Conservation (phyloP, 2,329 filamentous ascomycete species). For the Fusarium humuli region DNA sequence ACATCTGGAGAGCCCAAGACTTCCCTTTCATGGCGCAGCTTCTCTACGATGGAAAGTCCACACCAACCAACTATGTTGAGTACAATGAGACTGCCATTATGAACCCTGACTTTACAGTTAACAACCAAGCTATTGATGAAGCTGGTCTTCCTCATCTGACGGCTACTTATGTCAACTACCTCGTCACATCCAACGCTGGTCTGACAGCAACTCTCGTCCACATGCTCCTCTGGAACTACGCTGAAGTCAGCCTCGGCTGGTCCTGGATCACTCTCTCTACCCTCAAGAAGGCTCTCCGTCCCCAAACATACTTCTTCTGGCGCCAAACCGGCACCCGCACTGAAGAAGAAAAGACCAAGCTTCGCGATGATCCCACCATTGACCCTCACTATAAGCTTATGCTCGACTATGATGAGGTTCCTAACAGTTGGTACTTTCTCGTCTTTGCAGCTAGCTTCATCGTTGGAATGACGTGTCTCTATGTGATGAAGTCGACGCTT, state of each 20-base stretch:
- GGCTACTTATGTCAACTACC: slow-evolving; percentile 29
- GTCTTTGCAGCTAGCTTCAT: slow-evolving; percentile 7
- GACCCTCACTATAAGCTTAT: slow-evolving; percentile 37
- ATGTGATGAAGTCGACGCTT: slow-evolving; percentile 44
- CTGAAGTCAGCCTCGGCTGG: slow-evolving; percentile 39
- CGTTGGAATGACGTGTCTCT: slow-evolving; percentile 23
- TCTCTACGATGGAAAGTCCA: slow-evolving; percentile 19
- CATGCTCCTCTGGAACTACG: slow-evolving; percentile 42
- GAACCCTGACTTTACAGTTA: slow-evolving; percentile 40
- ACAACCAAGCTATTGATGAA: slow-evolving; percentile 1
- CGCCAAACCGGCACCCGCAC: neutral
- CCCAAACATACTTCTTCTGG: slow-evolving; percentile 23
- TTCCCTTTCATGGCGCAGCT: slow-evolving; percentile 37
- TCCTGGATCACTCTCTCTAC: slow-evolving; percentile 13
- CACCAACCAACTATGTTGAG: neutral
- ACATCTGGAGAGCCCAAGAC: slow-evolving; percentile 29
- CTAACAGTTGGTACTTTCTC: slow-evolving; percentile 25
- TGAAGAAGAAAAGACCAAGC: slow-evolving; percentile 28
- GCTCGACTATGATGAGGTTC: slow-evolving; percentile 28
- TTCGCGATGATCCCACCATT: slow-evolving; percentile 19
- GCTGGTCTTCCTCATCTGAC: slow-evolving; percentile 22
- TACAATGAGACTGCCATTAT: slow-evolving; percentile 31
- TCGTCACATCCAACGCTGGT: slow-evolving; percentile 28
- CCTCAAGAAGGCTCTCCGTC: slow-evolving; percentile 1
- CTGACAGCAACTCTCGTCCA: slow-evolving; percentile 25